These are phyloP conservation scores for Lasiosphaeris hirsuta DNA, from an alignment of 495 filamentous ascomycete species.

Conservation along the genomic window DNA sequence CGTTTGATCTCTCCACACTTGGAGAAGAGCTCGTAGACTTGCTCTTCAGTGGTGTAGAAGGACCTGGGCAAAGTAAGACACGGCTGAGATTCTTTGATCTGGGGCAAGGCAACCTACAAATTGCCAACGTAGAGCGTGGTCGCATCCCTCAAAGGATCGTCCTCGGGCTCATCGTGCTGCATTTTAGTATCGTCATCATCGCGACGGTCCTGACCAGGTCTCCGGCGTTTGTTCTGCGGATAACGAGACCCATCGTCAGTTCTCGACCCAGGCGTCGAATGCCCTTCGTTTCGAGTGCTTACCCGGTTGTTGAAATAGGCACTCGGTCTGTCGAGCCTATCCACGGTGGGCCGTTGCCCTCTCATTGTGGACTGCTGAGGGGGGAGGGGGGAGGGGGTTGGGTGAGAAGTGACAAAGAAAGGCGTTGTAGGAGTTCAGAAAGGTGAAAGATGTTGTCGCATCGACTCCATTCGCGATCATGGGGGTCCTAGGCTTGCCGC, in stretches of 20 bases:
- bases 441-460: not conserved
- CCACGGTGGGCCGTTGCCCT: slow-evolving; percentile 62
- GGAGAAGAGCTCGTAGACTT: slow-evolving; percentile 94
- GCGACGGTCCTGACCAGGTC: slow-evolving; percentile 57
- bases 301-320: slow-evolving; percentile 82
- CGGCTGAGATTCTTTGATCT: not conserved
- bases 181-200: slow-evolving; percentile 50
- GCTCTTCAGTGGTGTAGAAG: slow-evolving; percentile 99
- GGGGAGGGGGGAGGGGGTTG: not conserved
- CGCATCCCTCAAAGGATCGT: slow-evolving; percentile 77
- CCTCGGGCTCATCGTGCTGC: slow-evolving; percentile 49
- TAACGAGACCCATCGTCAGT: slow-evolving; percentile 11
- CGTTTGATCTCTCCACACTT: slow-evolving; percentile 98
- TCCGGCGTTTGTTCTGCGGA: slow-evolving; percentile 59
- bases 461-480: not conserved
- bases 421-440: not conserved
- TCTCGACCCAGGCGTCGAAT: slow-evolving; percentile 3
- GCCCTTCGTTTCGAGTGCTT: slow-evolving; percentile 18
- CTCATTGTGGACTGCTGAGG: slow-evolving; percentile 15
- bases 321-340: slow-evolving; percentile 83
- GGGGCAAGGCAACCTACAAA: slow-evolving; percentile 56
- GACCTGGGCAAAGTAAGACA: slow-evolving; percentile 54
- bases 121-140: slow-evolving; percentile 98
- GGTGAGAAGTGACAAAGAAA: slow-evolving; percentile 9
- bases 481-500: slow-evolving; percentile 2